Conservation (phyloP, 306 rosid species). For the Abrus pulchellus region DNA sequence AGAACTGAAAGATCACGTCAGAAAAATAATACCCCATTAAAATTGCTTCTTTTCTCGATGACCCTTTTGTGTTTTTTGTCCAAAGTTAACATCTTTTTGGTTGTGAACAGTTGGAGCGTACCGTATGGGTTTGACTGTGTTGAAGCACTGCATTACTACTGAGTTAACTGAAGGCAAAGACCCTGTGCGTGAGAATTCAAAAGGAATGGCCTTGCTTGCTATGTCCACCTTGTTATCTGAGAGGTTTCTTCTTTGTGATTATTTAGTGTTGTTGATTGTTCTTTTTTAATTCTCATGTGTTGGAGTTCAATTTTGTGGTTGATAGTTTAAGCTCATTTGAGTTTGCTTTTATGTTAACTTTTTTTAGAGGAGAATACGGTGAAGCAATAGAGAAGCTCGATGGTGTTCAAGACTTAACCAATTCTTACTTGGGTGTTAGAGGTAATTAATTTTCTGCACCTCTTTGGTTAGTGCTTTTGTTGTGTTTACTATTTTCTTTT, state of each 20-base stretch:
- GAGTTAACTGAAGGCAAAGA: constrained; percentile 66
- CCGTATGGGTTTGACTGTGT: constrained; percentile 67
- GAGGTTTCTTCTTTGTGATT: constrained; percentile 58
- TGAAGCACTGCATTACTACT: constrained; percentile 78
- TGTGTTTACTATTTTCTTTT: not conserved
- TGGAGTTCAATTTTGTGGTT: constrained; percentile 3
- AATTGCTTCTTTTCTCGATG: constrained; percentile 18
- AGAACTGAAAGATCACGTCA: constrained; percentile 84
- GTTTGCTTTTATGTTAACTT: not conserved
- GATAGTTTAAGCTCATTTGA: constrained; percentile 34
- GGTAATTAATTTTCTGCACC: constrained; percentile 51
- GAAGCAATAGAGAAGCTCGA: constrained; percentile 80
- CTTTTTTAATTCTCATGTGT: constrained; percentile 3
- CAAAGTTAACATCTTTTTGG: constrained; percentile 25
- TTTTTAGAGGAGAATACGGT: constrained; percentile 63
- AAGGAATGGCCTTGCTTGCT: constrained; percentile 79
- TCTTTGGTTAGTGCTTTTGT: constrained; percentile 19
- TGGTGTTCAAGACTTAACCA: constrained; percentile 62
- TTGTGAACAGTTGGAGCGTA: constrained; percentile 73
- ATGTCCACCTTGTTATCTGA: constrained; percentile 79
- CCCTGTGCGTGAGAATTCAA: constrained; percentile 61
- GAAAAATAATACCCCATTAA: not conserved
- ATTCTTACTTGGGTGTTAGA: constrained; percentile 70
- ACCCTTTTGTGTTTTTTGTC: constrained; percentile 28
- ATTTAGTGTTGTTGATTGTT: not conserved